Evolutionary conservation across 2,329 filamentous ascomycete species (phyloP).

Genomic region (Neonectria magnoliae): DNA sequence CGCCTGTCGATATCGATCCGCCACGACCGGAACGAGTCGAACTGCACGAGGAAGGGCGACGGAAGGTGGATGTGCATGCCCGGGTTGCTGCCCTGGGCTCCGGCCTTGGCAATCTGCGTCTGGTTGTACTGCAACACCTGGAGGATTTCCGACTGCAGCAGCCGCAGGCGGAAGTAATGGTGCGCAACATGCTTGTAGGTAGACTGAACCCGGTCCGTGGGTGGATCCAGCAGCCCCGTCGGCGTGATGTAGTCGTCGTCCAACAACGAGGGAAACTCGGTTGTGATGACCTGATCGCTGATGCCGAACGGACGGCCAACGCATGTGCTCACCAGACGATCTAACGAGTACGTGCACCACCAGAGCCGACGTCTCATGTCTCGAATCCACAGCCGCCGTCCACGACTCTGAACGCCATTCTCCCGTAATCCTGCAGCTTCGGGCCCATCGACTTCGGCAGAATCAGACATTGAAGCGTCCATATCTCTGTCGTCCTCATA

Average conservation of each 20-base stretch:
- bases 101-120: constrained; percentile 77
- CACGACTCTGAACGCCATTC: constrained; percentile 61
- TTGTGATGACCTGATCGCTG: constrained; percentile 95
- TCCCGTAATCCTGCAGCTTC: constrained; percentile 47
- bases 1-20: constrained; percentile 86
- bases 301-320: constrained; percentile 94
- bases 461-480: constrained; percentile 66
- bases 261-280: constrained; percentile 88
- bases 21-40: constrained; percentile 89
- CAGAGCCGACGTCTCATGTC: constrained; percentile 88
- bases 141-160: constrained; percentile 93
- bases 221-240: constrained; percentile 73
- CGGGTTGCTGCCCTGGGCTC: constrained; percentile 72
- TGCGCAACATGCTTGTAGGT: constrained; percentile 92
- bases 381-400: constrained; percentile 81
- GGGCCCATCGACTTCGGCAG: constrained; percentile 48
- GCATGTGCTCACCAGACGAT: constrained; percentile 93
- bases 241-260: constrained; percentile 91
- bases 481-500: constrained; percentile 84
- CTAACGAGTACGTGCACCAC: constrained; percentile 97
- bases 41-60: constrained; percentile 85
- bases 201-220: constrained; percentile 66
- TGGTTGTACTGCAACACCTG: constrained; percentile 95
- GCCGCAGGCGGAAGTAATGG: constrained; percentile 88
- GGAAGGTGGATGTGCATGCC: constrained; percentile 82